Evolutionary conservation across 352 stramenopile species (phyloP).

Genomic region (Blastocystis sp.): DNA sequence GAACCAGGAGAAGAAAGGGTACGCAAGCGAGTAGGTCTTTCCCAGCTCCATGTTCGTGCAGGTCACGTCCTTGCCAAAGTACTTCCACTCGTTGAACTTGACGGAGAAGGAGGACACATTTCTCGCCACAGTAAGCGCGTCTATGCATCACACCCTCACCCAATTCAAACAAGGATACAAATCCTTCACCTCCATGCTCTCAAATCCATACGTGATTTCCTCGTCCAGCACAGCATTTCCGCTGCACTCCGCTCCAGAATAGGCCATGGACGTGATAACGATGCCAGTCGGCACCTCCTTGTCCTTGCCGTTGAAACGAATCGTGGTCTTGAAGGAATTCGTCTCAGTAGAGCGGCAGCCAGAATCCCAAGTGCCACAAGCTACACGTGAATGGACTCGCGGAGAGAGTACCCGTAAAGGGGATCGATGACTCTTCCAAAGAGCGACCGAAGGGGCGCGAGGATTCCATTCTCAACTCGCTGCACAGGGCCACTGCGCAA

Average conservation of each 20-base stretch:
- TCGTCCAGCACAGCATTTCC: constrained; percentile 29
- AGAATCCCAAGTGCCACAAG: constrained; percentile 19
- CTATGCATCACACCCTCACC: not conserved
- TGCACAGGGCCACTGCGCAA: constrained; percentile 7
- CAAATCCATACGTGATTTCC: not conserved
- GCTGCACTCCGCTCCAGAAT: not conserved
- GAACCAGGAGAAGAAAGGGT: not conserved
- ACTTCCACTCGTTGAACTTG: constrained; percentile 28
- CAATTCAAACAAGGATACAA: constrained; percentile 1
- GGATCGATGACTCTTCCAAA: not conserved
- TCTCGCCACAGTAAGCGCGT: constrained; percentile 15
- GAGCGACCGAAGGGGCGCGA: not conserved
- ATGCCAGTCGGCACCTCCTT: not conserved
- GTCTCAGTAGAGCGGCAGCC: not conserved
- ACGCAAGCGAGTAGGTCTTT: constrained; percentile 19
- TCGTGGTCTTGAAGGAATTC: not conserved
- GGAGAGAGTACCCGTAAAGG: not conserved
- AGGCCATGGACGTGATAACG: not conserved
- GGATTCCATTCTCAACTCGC: not conserved
- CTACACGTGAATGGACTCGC: not conserved
- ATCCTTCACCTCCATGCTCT: not conserved
- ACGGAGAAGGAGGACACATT: constrained; percentile 19
- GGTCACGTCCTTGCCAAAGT: not conserved
- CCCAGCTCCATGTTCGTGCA: constrained; percentile 10
- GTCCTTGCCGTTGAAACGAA: constrained; percentile 3